Base-by-base conservation (phyloP, 495 filamentous ascomycete species). In the Sordaria brevicollis region DNA sequence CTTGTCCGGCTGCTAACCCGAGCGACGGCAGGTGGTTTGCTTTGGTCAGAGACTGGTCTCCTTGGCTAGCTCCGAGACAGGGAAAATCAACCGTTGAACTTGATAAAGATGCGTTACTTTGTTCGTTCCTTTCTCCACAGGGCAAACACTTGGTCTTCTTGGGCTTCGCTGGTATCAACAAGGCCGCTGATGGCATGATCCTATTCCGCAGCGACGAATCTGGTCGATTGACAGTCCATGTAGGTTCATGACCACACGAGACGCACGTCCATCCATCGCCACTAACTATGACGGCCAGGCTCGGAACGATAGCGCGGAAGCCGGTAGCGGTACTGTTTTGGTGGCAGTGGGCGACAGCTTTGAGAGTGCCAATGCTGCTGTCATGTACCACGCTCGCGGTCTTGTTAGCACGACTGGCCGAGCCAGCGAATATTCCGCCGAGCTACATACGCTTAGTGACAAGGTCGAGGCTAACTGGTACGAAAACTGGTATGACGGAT, bases 51-150 rank as follows among this genome's bases (percentile, higher is more conserved):
- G 80, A 91, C 3, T 93, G 90, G 87, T 84, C 82, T 35, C 89
- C 93, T 1, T 98, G 95, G 95, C 82, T 98, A 15, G 92, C 90
- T 0, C 95, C 95, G 25, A 83, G 92, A 17, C 95, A 99, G 79
- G 94, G 94, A 15, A 88, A 85, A 67, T 78, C 82, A 9, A 77
- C 81, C 5, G 91, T 96, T 35, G 75, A 75, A 6, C 80, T 93
- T 31, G 89, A 90, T 37, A 90, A 92, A 71, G 92, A 96, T 78
- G 92, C 89, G 5, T 78, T 99, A 3, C 75, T 97, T 66, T 91
- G 88, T 57, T 92, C 93, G 0, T 97, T 97, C 74, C 83, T 97
- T 11, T 89, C 88, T 21, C 79, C 76, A 1, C 86, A 92, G 77
- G 95, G 95, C 0, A 81, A 87, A 34, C 88, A 96, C 81, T 78